Conservation (phyloP, 139 green algal genomes). For the Haematococcus sp. region DNA sequence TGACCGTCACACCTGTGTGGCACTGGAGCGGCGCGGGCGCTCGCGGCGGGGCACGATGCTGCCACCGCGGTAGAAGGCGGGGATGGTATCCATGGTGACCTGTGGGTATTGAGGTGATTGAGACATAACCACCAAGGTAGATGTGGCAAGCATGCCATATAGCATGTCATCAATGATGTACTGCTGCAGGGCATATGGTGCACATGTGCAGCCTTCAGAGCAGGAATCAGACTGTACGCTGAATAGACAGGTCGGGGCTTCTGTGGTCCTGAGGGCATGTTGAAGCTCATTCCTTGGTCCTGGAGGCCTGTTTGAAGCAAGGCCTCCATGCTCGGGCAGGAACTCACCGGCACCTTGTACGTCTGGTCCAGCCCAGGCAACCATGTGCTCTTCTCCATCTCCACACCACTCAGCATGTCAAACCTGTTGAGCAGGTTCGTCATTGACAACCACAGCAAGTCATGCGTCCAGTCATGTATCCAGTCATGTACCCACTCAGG, state of each 20-base stretch:
- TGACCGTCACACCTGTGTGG: conserved; percentile 53
- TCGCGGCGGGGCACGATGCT: conserved; percentile 81
- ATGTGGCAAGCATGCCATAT: neutral
- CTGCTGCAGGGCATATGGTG: too few relatives aligned
- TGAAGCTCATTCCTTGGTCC: too few relatives aligned
- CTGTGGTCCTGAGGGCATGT: too few relatives aligned
- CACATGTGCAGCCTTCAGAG: neutral
- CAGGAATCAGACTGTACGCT: neutral
- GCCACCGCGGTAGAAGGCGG: conserved; percentile 82
- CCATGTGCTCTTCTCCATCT: conserved; percentile 16
- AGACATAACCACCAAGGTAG: too few relatives aligned
- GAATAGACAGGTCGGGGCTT: too few relatives aligned
- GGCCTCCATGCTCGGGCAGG: too few relatives aligned
- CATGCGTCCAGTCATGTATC: too few relatives aligned
- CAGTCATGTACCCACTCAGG: too few relatives aligned
- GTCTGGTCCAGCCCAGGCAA: conserved; percentile 10
- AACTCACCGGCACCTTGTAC: conserved; percentile 17
- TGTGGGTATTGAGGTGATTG: too few relatives aligned
- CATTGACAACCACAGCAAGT: too few relatives aligned
- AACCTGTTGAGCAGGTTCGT: neutral
- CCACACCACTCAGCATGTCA: neutral
- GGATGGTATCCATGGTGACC: conserved; percentile 79
- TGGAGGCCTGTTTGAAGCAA: too few relatives aligned
- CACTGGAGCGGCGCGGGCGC: conserved; percentile 68
- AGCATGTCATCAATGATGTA: too few relatives aligned